phyloP scores from a whole-genome alignment of 345 rosid genomes.

The Brassica rapa region DNA sequence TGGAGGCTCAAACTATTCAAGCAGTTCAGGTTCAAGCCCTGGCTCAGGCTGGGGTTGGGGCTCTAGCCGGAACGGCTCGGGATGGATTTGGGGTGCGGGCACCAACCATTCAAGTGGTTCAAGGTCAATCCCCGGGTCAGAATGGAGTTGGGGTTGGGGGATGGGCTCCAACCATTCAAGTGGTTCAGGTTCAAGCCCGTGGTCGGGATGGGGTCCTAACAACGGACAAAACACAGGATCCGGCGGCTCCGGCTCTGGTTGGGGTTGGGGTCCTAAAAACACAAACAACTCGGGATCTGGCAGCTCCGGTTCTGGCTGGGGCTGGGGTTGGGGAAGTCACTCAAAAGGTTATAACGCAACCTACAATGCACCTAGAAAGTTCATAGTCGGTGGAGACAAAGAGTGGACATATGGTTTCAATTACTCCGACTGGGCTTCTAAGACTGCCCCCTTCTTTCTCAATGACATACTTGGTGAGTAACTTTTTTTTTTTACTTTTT shows the following conservation, averaged over 20 bases:
- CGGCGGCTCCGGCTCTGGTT: conserved; percentile 11
- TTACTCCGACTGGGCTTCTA: conserved; percentile 61
- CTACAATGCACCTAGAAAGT: conserved; percentile 38
- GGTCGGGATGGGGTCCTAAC: conserved; percentile 24
- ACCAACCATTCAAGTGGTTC: conserved; percentile 39
- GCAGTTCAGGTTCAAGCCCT: conserved; percentile 28
- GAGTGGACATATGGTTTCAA: conserved; percentile 68
- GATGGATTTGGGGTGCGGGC: conserved; percentile 33
- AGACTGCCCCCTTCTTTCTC: conserved; percentile 57
- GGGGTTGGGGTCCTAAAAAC: conserved; percentile 18
- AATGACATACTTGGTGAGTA: conserved; percentile 68
- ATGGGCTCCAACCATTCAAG: conserved; percentile 33
- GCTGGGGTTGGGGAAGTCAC: conserved; percentile 30
- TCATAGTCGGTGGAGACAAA: conserved; percentile 65
- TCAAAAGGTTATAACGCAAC: conserved; percentile 30
- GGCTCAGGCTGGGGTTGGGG: conserved; percentile 30
- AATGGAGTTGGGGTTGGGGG: conserved; percentile 40
- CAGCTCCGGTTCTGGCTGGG: conserved; percentile 14
- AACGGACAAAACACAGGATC: conserved; percentile 3
- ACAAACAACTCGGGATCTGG: conserved; percentile 19
- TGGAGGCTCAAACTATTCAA: conserved; percentile 37
- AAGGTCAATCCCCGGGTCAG: conserved; percentile 1
- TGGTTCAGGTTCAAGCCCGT: conserved; percentile 16
- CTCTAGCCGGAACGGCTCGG: conserved; percentile 1
- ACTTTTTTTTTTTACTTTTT: not conserved